phyloP scores from a whole-genome alignment of 2,329 filamentous ascomycete genomes.

The Penicillium sp. region DNA sequence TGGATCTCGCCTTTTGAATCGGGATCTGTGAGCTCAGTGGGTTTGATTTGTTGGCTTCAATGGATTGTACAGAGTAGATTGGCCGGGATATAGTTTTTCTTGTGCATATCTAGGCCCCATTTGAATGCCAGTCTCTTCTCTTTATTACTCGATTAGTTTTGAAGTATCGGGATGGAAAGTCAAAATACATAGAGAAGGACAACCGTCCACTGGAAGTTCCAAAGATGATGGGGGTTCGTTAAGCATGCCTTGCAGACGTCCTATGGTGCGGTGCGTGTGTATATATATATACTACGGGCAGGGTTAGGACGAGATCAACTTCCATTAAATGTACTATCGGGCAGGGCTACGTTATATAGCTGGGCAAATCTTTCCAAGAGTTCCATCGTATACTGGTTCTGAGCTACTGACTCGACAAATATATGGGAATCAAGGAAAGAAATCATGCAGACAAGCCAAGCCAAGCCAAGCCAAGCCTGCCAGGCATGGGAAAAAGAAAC shows the following conservation, averaged over 20 bases:
- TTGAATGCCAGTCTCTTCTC: constrained; percentile 22
- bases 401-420: not conserved
- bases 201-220: no score
- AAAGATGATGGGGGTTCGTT: no score
- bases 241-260: no score
- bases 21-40: constrained; percentile 25
- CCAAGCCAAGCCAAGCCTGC: constrained; percentile 17
- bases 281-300: no score
- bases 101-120: constrained; percentile 21
- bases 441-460: constrained; percentile 20
- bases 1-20: constrained; percentile 10
- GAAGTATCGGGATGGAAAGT: no score
- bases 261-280: no score
- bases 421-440: not conserved
- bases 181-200: no score
- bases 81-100: constrained; percentile 15
- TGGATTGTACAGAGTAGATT: constrained; percentile 27
- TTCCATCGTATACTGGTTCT: constrained; percentile 3
- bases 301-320: no score
- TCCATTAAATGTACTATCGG: not conserved
- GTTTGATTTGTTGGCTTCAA: constrained; percentile 25
- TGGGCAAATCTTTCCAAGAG: not conserved
- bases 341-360: not conserved
- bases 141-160: not conserved
- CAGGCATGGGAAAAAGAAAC: constrained; percentile 14